phyloP scores from a whole-genome alignment of 208 protist species.

The Angomonas ambiguus region DNA sequence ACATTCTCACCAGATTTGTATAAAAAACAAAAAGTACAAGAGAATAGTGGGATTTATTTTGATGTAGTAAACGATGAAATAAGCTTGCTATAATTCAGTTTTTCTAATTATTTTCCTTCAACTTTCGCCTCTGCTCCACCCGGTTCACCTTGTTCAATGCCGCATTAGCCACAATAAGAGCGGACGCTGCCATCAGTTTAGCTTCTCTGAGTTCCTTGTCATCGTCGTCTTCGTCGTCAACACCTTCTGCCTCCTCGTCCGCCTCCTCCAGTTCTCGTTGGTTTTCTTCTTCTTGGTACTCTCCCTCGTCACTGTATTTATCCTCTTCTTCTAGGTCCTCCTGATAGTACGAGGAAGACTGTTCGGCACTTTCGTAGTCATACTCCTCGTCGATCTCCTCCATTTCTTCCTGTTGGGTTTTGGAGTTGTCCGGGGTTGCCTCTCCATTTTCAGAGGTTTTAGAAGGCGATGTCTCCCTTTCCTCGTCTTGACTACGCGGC shows the following conservation, averaged over 20 bases:
- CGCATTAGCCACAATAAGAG: conserved; percentile 16
- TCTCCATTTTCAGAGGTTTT: neutral
- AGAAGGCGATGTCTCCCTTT: neutral
- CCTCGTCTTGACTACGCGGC: neutral
- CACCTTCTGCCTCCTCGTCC: neutral
- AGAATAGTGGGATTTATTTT: neutral
- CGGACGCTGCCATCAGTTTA: conserved; percentile 14
- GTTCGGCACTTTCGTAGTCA: neutral
- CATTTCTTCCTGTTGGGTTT: neutral
- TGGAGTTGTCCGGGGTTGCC: neutral
- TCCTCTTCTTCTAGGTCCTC: neutral
- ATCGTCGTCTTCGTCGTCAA: neutral
- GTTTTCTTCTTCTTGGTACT: neutral
- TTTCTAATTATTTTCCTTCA: neutral
- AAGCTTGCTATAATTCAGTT: too few relatives aligned
- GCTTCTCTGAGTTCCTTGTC: conserved; percentile 14
- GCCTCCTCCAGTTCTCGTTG: neutral
- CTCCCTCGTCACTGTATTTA: neutral
- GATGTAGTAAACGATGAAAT: neutral
- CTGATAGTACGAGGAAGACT: neutral
- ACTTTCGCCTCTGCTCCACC: conserved; percentile 11
- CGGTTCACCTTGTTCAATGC: conserved; percentile 22
- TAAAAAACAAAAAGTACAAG: neutral
- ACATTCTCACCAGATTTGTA: neutral
- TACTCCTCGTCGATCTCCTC: neutral